These are phyloP conservation scores for Poronia punctata DNA, from an alignment of 495 filamentous ascomycete genomes.

Conservation along the genomic window DNA sequence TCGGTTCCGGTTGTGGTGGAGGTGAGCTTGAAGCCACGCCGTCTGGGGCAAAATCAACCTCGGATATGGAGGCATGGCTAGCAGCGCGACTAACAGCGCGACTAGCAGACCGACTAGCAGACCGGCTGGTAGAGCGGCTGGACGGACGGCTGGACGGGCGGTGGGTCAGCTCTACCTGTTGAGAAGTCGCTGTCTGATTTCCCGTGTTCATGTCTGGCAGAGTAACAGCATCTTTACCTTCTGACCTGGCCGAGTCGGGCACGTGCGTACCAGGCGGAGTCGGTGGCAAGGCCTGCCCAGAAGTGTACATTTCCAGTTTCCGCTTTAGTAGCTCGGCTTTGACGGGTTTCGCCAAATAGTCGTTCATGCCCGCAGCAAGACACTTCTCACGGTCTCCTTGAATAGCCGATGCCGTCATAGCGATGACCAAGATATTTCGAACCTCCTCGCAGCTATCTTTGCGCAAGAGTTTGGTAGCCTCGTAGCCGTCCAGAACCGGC, in stretches of 20 bases:
- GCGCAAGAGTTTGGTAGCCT: conserved; percentile 75
- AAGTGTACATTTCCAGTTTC: conserved; percentile 62
- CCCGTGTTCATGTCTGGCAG: conserved; percentile 3
- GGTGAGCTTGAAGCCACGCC: conserved; percentile 4
- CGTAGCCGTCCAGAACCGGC: conserved; percentile 90
- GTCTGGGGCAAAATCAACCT: conserved; percentile 6
- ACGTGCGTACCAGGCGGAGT: conserved; percentile 14
- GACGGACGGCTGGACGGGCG: conserved; percentile 6
- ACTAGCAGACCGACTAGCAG: too few relatives aligned
- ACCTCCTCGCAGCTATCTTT: conserved; percentile 66
- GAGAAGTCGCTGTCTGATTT: conserved; percentile 7
- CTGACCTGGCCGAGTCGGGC: conserved; percentile 10
- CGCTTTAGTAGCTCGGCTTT: conserved; percentile 64
- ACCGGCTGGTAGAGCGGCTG: conserved; percentile 1
- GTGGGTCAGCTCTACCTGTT: conserved; percentile 1
- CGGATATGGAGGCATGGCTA: conserved; percentile 11
- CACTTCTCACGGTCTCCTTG: conserved; percentile 90
- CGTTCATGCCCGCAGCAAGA: conserved; percentile 88
- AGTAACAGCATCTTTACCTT: conserved; percentile 2
- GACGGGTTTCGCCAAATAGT: conserved; percentile 90
- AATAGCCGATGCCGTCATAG: conserved; percentile 90
- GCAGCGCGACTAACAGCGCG: conserved; percentile 5
- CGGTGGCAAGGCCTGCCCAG: conserved; percentile 21
- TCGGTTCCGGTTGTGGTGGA: conserved; percentile 10
- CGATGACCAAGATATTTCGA: conserved; percentile 73